Evolutionary conservation across 176 grass and related monocot genomes (phyloP), one percentile per base, ranked within the genome.

Genomic region (Canna indica): DNA sequence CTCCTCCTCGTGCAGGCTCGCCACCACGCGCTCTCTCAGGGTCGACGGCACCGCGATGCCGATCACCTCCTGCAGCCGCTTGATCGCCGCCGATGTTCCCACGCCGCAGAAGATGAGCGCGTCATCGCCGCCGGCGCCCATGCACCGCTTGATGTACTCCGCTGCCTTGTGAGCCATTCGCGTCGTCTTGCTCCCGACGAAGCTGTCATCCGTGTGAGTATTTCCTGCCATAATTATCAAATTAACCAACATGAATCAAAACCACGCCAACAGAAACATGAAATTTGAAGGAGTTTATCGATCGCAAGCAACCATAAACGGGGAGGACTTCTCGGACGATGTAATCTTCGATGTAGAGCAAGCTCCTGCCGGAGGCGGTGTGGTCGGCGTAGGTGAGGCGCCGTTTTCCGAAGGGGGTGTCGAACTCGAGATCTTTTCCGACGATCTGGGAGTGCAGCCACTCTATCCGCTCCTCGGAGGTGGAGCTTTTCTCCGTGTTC

Each of bases 121-220:
- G 36, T 91, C 91, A 25, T 76, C 73, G 6, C 57, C 0, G 20
- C 88, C 78, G 0, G 50, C 91, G 24, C 91, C 88, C 83, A 88
- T 80, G 78, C 88, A 86, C 4, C 76, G 78, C 80, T 88, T 96
- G 41, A 96, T 59, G 76, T 96, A 96, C 14, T 73, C 48, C 36
- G 82, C 24, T 29, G 85, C 88, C 50, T 82, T 75, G 32, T 76
- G 80, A 35, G 86, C 88, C 53, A 81, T 83, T 25, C 75, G 20
- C 22, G 88, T 96, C 34, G 83, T 91, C 80, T 86, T 84, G 85
- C 81, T 79, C 32, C 91, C 91, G 13, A 96, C 85, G 33, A 83
- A 85, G 75, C 88, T 96, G 47, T 96, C 91, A 24, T 82, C 81
- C 1, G 81, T 91, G 76, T 96, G 91, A 17, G 91, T 96, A 76